Base-by-base conservation (phyloP, 192 early-diverging fungal genomes). In the Linnemannia zychae region DNA sequence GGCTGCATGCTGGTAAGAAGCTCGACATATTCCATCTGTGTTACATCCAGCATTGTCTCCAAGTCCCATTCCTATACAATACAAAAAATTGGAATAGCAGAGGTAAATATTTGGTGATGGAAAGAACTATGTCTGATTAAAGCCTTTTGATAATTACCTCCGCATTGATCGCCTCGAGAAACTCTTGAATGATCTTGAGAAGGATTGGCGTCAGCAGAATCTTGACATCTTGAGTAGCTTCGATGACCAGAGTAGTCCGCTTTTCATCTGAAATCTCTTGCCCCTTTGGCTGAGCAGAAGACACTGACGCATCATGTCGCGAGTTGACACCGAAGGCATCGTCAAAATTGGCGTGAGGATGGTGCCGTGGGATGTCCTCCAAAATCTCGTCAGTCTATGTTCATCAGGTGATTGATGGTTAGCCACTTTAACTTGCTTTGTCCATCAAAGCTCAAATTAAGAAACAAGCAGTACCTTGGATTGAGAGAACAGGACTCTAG, bases 121-220 rank as follows among this genome's bases (percentile, higher is more conserved):
- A 67, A 37, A 33, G 22, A 16, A 18, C 3, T 77, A 53, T 20
- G 15, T 11, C 9, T 46, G 4, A 9, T 20, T 12, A 17, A 67
- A 34, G 13, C 18, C 13, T 24, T 37, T 15, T 18, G 31, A 57
- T n/a, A 70, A 70, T 69, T 78, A 92, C 91, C 75, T 93, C 89
- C 36, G 89, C 87, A 71, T 89, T 90, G 44, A 93, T 88, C 4
- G 87, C 87, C 71, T 92, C 91, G 15, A 93, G 79, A 67, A 93
- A 78, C 67, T 94, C 92, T 87, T 93, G 92, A 38, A 95, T 87
- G 67, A 94, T 91, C 63, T 91, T 92, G 18, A 95, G 89, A 40
- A 92, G 89, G 71, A 95, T 92, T 15, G 94, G 94, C 0, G 94
- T 95, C 11, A 95, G 67, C 7, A 93, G 75, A 20, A 95, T 77